Percentiles rank a stretch among this genome's conserved stretches.
Conservation (phyloP, 1,139 yeast species). For the Geotrichum candidum region DNA sequence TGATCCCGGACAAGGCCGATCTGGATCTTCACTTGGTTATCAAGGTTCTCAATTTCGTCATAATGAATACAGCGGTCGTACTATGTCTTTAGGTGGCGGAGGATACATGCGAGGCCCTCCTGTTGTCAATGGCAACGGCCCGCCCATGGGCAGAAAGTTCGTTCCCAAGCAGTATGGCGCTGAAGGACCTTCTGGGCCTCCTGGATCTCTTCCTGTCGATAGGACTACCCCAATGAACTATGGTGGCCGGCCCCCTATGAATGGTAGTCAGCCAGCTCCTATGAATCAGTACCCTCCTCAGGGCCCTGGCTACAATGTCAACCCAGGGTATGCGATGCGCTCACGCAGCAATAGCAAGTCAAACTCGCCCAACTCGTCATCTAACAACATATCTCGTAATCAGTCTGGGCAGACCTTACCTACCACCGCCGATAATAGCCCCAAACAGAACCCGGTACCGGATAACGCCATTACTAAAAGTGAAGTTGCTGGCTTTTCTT, state of each 20-base stretch:
- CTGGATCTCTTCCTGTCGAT: no score
- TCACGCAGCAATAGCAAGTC: conserved; percentile 11
- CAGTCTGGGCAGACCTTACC: conserved; percentile 3
- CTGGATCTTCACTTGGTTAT: background rate
- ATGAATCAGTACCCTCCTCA: background rate
- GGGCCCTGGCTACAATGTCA: background rate
- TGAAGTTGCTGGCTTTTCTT: background rate
- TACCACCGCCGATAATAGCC: background rate
- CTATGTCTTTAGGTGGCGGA: conserved; percentile 10
- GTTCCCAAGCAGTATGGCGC: background rate
- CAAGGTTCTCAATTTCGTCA: background rate
- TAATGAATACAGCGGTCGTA: background rate
- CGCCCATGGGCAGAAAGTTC: background rate
- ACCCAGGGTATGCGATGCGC: background rate
- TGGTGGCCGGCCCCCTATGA: background rate
- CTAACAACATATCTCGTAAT: conserved; percentile 5
- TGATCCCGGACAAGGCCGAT: background rate
- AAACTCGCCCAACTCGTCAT: conserved; percentile 7
- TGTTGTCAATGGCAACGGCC: background rate
- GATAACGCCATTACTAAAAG: background rate
- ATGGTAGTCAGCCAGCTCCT: background rate
- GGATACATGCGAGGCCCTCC: background rate
- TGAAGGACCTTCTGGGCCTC: no score
- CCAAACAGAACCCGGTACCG: background rate
- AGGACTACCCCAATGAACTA: background rate